phyloP scores from a whole-genome alignment of 257 asterid genomes.

The Solanum pennellii region DNA sequence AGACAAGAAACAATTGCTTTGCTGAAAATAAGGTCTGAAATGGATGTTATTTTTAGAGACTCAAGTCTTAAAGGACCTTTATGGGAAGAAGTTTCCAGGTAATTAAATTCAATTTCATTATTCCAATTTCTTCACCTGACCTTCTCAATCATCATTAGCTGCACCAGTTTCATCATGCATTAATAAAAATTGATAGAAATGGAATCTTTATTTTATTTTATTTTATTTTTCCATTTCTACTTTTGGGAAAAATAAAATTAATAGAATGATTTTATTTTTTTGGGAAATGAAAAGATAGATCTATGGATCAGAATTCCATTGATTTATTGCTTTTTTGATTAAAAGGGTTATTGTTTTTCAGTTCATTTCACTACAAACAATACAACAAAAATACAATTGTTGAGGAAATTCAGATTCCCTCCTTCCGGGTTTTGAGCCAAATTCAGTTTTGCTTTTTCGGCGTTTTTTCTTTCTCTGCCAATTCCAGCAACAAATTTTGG shows the following conservation, averaged over 20 bases:
- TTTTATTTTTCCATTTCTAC: not conserved
- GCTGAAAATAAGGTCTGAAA: constrained; percentile 76
- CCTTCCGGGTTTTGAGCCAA: constrained; percentile 28
- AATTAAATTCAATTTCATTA: not conserved
- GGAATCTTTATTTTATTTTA: not conserved
- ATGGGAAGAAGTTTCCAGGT: constrained; percentile 98
- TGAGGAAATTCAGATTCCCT: constrained; percentile 18
- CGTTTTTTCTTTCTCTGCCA: constrained; percentile 30
- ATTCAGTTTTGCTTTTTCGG: constrained; percentile 33
- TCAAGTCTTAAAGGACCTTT: constrained; percentile 92
- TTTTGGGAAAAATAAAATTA: not conserved
- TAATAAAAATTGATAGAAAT: not conserved
- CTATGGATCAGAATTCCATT: constrained; percentile 22
- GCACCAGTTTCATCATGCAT: not conserved
- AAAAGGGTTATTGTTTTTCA: constrained; percentile 16
- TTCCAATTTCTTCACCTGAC: not conserved
- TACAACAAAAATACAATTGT: constrained; percentile 25
- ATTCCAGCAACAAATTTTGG: constrained; percentile 17
- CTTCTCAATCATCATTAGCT: not conserved
- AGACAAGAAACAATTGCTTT: constrained; percentile 83
- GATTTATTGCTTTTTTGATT: constrained; percentile 8
- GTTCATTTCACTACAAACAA: constrained; percentile 32
- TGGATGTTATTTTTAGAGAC: constrained; percentile 74
- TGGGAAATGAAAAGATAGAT: constrained; percentile 5
- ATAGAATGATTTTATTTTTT: not conserved